These are phyloP conservation scores for Arbutus unedo DNA, from an alignment of 148 eudicot species.

Conservation along the genomic window DNA sequence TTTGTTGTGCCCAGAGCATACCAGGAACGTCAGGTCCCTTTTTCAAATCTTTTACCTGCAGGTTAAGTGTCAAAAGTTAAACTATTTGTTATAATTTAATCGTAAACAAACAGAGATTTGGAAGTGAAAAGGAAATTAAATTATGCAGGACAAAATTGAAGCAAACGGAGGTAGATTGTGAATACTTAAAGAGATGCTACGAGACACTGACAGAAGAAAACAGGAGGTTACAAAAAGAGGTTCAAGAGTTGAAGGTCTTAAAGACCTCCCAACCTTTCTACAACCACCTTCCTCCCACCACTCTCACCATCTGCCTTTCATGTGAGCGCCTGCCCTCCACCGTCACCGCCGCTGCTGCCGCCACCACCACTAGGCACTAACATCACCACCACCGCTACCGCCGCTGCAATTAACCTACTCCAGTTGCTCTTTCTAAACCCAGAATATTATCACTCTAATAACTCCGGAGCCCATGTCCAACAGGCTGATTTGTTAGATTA, in stretches of 20 bases:
- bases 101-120: too few species aligned
- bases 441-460: not conserved
- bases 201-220: conserved; percentile 88
- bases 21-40: too few species aligned
- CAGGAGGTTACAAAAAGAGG: conserved; percentile 79
- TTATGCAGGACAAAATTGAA: conserved; percentile 76
- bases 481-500: not conserved
- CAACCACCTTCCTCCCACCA: conserved; percentile 76
- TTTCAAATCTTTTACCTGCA: too few species aligned
- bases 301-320: conserved; percentile 94
- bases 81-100: too few species aligned
- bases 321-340: conserved; percentile 59
- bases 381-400: not conserved
- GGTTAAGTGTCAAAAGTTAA: too few species aligned
- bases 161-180: conserved; percentile 97
- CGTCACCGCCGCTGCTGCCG: not conserved
- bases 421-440: not conserved
- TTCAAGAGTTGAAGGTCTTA: conserved; percentile 74
- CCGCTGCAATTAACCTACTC: not conserved
- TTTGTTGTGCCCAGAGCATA: too few species aligned
- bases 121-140: not conserved
- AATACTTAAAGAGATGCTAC: conserved; percentile 80
- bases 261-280: conserved; percentile 68
- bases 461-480: not conserved
- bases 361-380: not conserved